Percentiles rank a stretch among this genome's conserved stretches.
Evolutionary conservation across 2,329 filamentous ascomycete genomes (phyloP).

Genomic region (Beauveria pseudobassiana): DNA sequence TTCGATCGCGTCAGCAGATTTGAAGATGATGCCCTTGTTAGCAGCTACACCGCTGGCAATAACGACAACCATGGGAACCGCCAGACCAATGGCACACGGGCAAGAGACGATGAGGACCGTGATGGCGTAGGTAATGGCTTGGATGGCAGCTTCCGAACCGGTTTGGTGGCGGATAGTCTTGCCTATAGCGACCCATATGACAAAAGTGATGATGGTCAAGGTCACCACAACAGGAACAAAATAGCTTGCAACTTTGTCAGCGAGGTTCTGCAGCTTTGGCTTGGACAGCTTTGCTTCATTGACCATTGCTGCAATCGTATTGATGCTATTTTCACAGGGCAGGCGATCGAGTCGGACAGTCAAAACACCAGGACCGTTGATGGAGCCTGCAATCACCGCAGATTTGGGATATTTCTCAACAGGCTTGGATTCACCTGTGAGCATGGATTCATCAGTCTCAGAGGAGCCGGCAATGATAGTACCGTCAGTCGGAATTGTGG

Average conservation of each 20-base stretch:
- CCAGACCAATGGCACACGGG: slow-evolving; percentile 67
- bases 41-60: slow-evolving; percentile 63
- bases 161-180: slow-evolving; percentile 28
- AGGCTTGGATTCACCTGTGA: slow-evolving; percentile 63
- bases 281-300: slow-evolving; percentile 63
- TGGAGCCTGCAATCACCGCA: slow-evolving; percentile 57
- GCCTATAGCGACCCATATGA: slow-evolving; percentile 59
- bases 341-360: slow-evolving; percentile 52
- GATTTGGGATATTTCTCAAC: slow-evolving; percentile 50
- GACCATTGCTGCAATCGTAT: slow-evolving; percentile 60
- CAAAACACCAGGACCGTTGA: slow-evolving; percentile 58
- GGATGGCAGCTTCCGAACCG: slow-evolving; percentile 43
- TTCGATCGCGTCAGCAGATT: slow-evolving; percentile 57
- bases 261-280: slow-evolving; percentile 59
- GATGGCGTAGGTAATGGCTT: slow-evolving; percentile 65
- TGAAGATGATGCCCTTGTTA: slow-evolving; percentile 59
- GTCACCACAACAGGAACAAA: slow-evolving; percentile 60
- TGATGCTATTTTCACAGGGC: slow-evolving; percentile 65
- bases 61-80: slow-evolving; percentile 72
- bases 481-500: slow-evolving; percentile 60
- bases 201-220: slow-evolving; percentile 53
- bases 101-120: slow-evolving; percentile 69
- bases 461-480: slow-evolving; percentile 53
- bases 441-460: slow-evolving; percentile 69
- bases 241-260: slow-evolving; percentile 58